Evolutionary conservation across 306 rosid species (phyloP).

Genomic region (Alnus glutinosa): DNA sequence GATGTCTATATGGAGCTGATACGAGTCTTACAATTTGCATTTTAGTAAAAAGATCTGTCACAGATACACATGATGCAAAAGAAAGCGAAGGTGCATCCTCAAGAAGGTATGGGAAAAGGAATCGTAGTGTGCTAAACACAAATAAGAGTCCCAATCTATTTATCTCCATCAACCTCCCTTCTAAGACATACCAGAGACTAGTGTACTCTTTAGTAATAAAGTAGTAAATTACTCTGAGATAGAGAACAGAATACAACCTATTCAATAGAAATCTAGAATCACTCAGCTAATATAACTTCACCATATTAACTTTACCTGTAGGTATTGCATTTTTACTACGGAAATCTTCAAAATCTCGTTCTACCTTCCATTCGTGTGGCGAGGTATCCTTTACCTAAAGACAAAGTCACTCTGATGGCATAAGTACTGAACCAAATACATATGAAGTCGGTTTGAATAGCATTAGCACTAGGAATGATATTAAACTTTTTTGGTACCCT

Average conservation of each 20-base stretch:
- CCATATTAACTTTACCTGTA: conserved; percentile 44
- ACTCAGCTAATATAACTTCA: conserved; percentile 25
- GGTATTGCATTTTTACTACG: conserved; percentile 54
- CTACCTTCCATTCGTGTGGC: conserved; percentile 47
- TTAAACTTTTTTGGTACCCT: not conserved
- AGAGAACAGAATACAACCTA: not conserved
- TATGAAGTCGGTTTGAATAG: conserved; percentile 16
- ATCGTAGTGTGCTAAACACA: not conserved
- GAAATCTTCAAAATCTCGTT: conserved; percentile 63
- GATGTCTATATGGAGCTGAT: not conserved
- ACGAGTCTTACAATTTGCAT: not conserved
- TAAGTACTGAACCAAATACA: conserved; percentile 24
- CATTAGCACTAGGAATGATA: not conserved
- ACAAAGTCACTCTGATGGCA: conserved; percentile 27
- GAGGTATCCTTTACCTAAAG: conserved; percentile 51
- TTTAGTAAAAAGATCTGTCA: not conserved
- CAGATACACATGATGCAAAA: not conserved
- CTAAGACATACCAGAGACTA: not conserved
- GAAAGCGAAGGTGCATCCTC: not conserved
- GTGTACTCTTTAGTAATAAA: not conserved
- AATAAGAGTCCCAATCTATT: not conserved
- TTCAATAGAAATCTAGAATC: not conserved
- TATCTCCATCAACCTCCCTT: not conserved
- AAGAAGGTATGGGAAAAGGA: not conserved
- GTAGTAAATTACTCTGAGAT: not conserved